These are phyloP conservation scores for Graphilbum sp. DNA, from an alignment of 2,329 filamentous ascomycete species.

Conservation along the genomic window DNA sequence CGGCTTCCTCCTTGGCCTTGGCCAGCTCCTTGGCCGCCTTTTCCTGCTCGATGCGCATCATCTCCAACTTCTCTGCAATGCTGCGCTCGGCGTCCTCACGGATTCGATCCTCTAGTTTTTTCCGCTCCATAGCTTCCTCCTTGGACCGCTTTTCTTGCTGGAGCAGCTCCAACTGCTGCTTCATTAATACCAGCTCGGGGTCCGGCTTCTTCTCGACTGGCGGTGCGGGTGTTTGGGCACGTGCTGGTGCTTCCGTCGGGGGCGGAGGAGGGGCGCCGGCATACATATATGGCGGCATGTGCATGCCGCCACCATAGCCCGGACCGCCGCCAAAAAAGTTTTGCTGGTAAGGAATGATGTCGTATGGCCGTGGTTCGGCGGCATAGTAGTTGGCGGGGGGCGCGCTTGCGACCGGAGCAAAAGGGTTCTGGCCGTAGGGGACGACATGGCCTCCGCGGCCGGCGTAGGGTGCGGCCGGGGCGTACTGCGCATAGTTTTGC, in stretches of 20 bases:
- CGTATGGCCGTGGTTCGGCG: conserved; percentile 20
- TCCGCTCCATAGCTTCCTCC: conserved; percentile 27
- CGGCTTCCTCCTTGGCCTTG: conserved; percentile 27
- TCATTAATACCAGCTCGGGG: conserved; percentile 42
- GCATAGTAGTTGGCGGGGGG: conserved; percentile 27
- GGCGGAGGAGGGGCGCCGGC: conserved; percentile 24
- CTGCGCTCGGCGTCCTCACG: conserved; percentile 15
- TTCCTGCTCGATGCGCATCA: conserved; percentile 23
- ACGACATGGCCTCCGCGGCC: conserved; percentile 24
- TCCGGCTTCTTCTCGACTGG: conserved; percentile 23
- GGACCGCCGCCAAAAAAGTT: conserved; percentile 17
- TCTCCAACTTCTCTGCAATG: conserved; percentile 12
- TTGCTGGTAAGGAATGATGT: conserved; percentile 33
- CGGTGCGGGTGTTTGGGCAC: conserved; percentile 22
- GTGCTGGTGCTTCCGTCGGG: conserved; percentile 22
- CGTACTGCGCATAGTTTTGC: conserved; percentile 29
- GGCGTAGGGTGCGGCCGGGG: conserved; percentile 20
- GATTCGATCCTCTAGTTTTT: conserved; percentile 25
- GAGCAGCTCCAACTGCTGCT: conserved; percentile 38
- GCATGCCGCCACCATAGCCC: conserved; percentile 16
- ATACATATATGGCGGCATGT: conserved; percentile 21
- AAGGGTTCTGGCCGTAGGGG: conserved; percentile 20
- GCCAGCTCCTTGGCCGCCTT: conserved; percentile 30
- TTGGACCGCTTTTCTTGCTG: conserved; percentile 28
- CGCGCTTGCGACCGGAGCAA: conserved; percentile 12